These are phyloP conservation scores for Danielia oregonensis DNA, from an alignment of 805 yeast species.

Conservation along the genomic window DNA sequence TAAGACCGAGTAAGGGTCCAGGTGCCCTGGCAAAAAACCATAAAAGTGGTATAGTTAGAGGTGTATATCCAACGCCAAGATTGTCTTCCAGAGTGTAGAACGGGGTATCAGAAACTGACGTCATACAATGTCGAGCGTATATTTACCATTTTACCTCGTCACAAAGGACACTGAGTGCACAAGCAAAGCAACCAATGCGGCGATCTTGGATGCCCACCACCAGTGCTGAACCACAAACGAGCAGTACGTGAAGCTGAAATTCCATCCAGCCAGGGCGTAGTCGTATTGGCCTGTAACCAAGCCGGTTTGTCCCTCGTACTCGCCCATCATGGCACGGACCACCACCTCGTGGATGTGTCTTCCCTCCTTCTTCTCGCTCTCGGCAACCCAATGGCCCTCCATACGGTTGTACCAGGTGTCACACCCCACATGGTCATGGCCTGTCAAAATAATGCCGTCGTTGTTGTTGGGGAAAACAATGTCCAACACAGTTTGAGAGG, in stretches of 20 bases:
- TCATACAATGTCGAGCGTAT: not conserved
- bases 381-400: constrained; percentile 57
- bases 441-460: constrained; percentile 82
- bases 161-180: constrained; percentile 20
- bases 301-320: constrained; percentile 86
- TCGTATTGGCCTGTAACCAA: constrained; percentile 71
- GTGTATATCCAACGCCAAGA: too few relatives aligned
- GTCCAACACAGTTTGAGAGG: constrained; percentile 64
- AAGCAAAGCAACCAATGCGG: constrained; percentile 28
- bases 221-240: constrained; percentile 83
- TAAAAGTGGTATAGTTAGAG: too few relatives aligned
- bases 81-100: not conserved
- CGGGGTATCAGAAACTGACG: not conserved
- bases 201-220: constrained; percentile 88
- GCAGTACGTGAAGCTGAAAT: constrained; percentile 68
- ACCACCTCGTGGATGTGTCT: constrained; percentile 69
- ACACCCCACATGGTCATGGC: constrained; percentile 97
- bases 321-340: constrained; percentile 95
- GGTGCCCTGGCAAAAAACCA: constrained; percentile 1
- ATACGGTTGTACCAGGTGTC: constrained; percentile 55
- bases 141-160: not conserved
- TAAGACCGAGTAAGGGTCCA: not conserved
- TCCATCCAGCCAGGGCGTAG: constrained; percentile 45
- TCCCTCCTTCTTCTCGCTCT: constrained; percentile 32
- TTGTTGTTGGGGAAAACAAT: constrained; percentile 63